A percentile compares a stretch with the other conserved stretches of the same genome.
phyloP scores from a whole-genome alignment of 495 filamentous ascomycete species.

The Parmelia sp. region DNA sequence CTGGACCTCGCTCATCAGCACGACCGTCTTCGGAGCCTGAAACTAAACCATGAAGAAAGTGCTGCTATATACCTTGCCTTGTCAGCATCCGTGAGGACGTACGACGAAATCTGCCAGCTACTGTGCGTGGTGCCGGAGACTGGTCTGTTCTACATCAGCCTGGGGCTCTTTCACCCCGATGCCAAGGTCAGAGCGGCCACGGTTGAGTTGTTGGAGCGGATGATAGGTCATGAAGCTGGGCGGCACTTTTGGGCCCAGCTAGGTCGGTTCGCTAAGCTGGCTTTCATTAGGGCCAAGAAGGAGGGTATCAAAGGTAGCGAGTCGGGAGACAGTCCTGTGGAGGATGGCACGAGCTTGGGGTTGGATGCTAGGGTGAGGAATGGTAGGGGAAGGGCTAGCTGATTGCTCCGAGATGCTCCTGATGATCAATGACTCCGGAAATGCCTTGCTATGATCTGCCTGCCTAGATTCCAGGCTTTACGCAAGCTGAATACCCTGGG shows the following conservation, averaged over 20 bases:
- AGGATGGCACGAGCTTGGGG: constrained; percentile 9
- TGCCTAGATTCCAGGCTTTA: not conserved
- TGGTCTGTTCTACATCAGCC: constrained; percentile 83
- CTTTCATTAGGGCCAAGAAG: constrained; percentile 38
- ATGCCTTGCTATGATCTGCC: not conserved
- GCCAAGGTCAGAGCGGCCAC: constrained; percentile 68
- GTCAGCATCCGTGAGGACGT: constrained; percentile 65
- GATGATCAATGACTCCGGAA: not conserved
- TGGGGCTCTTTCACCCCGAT: constrained; percentile 91
- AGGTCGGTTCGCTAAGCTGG: constrained; percentile 82
- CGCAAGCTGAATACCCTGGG: not conserved
- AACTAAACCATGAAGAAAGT: constrained; percentile 61
- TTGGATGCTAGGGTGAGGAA: constrained; percentile 21
- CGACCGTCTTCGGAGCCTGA: constrained; percentile 75
- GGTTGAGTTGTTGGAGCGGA: constrained; percentile 73
- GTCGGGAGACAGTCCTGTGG: constrained; percentile 12
- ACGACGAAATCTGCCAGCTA: constrained; percentile 86
- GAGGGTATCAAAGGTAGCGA: constrained; percentile 24
- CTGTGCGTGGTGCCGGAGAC: constrained; percentile 79
- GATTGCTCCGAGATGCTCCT: not conserved
- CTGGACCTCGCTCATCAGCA: constrained; percentile 88
- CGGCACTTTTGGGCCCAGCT: constrained; percentile 86
- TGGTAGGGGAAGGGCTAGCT: constrained; percentile 4
- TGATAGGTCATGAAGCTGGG: constrained; percentile 80
- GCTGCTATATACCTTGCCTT: constrained; percentile 78